phyloP scores from a whole-genome alignment of 345 rosid genomes.

The Ceriops tagal region DNA sequence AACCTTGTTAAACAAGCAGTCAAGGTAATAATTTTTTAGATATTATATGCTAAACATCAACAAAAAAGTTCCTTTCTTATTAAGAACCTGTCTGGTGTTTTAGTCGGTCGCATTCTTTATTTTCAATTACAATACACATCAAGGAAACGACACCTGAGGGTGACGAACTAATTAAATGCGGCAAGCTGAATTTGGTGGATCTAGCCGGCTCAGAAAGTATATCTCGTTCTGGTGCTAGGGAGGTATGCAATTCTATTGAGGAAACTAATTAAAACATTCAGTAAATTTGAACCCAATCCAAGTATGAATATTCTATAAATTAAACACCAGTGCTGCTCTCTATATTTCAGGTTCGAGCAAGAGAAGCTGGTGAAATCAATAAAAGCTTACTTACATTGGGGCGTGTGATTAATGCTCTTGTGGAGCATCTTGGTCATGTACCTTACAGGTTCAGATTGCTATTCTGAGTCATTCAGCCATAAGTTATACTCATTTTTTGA shows the following conservation, averaged over 20 bases:
- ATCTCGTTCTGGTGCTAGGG: conserved; percentile 99
- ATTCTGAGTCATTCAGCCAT: conserved; percentile 4
- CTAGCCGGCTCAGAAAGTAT: conserved; percentile 99
- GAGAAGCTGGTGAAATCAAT: conserved; percentile 99
- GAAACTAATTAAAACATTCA: background rate
- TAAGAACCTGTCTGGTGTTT: conserved; percentile 22
- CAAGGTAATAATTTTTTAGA: conserved; percentile 53
- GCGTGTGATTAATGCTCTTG: conserved; percentile 95
- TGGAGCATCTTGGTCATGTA: conserved; percentile 96
- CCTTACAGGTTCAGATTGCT: conserved; percentile 66
- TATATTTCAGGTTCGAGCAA: conserved; percentile 75
- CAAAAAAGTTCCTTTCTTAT: background rate
- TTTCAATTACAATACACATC: conserved; percentile 94
- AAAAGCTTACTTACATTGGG: conserved; percentile 97
- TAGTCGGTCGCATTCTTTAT: conserved; percentile 99
- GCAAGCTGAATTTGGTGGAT: conserved; percentile 95
- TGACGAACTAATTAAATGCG: conserved; percentile 96
- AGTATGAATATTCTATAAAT: background rate
- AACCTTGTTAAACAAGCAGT: conserved; percentile 91
- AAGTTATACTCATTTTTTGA: conserved; percentile 1
- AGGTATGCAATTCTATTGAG: conserved; percentile 40
- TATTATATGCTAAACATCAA: conserved; percentile 6
- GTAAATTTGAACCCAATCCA: too few relatives aligned
- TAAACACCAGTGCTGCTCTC: conserved; percentile 6
- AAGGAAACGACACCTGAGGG: conserved; percentile 99